A percentile compares a stretch with the other conserved stretches of the same genome.
These are phyloP conservation scores for Eucalyptus melliodora DNA, from an alignment of 345 rosid genomes.

Conservation along the genomic window DNA sequence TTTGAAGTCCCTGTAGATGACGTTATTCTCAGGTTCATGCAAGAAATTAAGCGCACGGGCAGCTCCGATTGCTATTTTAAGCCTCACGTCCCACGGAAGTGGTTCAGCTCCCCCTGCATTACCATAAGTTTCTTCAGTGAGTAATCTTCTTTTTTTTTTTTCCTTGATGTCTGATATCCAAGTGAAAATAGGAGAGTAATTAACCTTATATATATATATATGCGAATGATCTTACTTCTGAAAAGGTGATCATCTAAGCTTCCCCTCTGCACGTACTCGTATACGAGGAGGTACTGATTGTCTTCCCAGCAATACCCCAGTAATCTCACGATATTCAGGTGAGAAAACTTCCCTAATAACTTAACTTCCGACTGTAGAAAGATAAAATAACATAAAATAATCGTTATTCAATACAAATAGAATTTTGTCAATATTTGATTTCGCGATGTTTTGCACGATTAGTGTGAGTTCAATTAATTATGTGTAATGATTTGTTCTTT, in stretches of 20 bases:
- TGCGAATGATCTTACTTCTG: constrained; percentile 20
- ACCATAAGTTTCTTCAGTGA: not conserved
- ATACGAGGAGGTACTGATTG: constrained; percentile 55
- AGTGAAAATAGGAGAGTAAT: too few relatives aligned
- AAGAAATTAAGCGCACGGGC: constrained; percentile 56
- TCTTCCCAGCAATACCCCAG: constrained; percentile 83
- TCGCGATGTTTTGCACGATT: not conserved
- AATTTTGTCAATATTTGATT: not conserved
- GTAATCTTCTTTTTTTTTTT: not conserved
- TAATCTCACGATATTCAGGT: constrained; percentile 67
- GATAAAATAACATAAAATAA: not conserved
- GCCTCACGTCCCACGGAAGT: constrained; percentile 46
- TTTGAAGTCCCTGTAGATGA: constrained; percentile 71
- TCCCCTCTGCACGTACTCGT: constrained; percentile 59
- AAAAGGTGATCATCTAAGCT: constrained; percentile 71
- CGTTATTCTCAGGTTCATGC: constrained; percentile 58
- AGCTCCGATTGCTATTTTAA: constrained; percentile 64
- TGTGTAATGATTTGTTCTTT: not conserved
- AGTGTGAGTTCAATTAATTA: not conserved
- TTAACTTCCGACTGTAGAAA: constrained; percentile 50
- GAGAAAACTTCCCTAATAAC: constrained; percentile 62
- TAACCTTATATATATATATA: too few relatives aligned
- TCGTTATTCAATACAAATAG: not conserved
- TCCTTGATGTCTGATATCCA: not conserved
- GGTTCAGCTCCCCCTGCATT: constrained; percentile 40